phyloP scores from a whole-genome alignment of 108 stramenopile genomes.

The Mediolabrus comicus region DNA sequence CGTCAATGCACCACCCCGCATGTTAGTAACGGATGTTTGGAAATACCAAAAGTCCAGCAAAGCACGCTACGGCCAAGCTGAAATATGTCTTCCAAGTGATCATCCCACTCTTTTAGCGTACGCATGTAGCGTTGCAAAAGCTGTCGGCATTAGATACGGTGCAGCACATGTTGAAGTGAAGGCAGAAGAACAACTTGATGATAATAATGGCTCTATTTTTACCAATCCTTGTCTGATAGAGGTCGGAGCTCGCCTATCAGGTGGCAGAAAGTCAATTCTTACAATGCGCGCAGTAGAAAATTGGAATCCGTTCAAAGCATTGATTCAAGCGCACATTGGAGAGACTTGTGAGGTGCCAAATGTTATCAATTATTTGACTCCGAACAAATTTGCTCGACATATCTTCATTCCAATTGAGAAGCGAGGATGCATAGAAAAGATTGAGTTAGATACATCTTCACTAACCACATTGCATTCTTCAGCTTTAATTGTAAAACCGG shows the following conservation, averaged over 20 bases:
- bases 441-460: constrained; percentile 10
- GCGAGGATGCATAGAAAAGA: constrained; percentile 7
- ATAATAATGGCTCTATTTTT: background rate
- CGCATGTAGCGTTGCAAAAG: constrained; percentile 24
- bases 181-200: constrained; percentile 1
- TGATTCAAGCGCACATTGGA: constrained; percentile 37
- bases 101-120: constrained; percentile 13
- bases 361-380: background rate
- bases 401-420: constrained; percentile 29
- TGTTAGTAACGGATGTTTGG: constrained; percentile 44
- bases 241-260: constrained; percentile 42
- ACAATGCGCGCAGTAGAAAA: constrained; percentile 9
- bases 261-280: constrained; percentile 47
- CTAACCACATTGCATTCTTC: constrained; percentile 17
- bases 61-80: constrained; percentile 17
- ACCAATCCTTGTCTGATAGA: constrained; percentile 39
- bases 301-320: constrained; percentile 29
- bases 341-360: background rate
- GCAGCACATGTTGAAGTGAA: constrained; percentile 44
- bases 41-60: constrained; percentile 29
- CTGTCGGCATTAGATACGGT: constrained; percentile 42
- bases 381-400: constrained; percentile 21
- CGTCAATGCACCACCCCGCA: background rate
- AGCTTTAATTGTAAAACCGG: constrained; percentile 18
- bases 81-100: constrained; percentile 32